These are phyloP conservation scores for Cladosporium sp. DNA, from an alignment of 2,329 filamentous ascomycete genomes.

Conservation along the genomic window DNA sequence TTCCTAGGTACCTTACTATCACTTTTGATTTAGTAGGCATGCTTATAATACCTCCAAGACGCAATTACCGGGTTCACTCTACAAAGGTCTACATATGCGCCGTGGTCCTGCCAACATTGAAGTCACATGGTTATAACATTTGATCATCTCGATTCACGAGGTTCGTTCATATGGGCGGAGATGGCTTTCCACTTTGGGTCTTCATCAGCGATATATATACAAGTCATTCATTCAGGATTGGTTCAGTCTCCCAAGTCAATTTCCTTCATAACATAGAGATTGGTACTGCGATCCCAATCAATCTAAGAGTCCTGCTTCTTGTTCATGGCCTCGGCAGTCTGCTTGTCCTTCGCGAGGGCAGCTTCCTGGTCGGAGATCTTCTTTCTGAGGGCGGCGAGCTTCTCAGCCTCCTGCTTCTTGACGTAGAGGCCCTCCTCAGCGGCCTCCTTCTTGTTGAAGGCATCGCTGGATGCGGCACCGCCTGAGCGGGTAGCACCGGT, in stretches of 20 bases:
- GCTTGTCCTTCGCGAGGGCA: slow-evolving; percentile 35
- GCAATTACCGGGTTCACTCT: background rate
- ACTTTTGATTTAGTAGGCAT: background rate
- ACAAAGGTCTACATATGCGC: background rate
- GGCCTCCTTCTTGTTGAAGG: slow-evolving; percentile 89
- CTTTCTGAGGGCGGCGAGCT: slow-evolving; percentile 52
- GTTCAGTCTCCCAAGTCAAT: background rate
- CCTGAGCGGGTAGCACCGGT: slow-evolving; percentile 46
- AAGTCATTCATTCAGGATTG: background rate
- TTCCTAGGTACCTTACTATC: too few relatives aligned
- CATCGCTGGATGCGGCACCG: slow-evolving; percentile 65
- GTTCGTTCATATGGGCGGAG: background rate
- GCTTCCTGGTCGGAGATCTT: slow-evolving; percentile 39
- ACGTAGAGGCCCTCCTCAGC: slow-evolving; percentile 85
- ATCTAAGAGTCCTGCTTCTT: slow-evolving; percentile 23
- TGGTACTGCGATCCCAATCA: background rate
- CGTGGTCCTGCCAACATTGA: background rate
- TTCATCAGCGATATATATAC: background rate
- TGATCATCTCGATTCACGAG: background rate
- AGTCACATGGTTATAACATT: background rate
- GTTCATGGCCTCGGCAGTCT: slow-evolving; percentile 31
- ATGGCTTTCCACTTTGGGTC: background rate
- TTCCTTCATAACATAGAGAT: background rate
- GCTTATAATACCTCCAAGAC: background rate
- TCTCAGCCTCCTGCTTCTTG: slow-evolving; percentile 83